phyloP scores from a whole-genome alignment of 2,329 filamentous ascomycete genomes.

The Gaeumannomyces tritici region DNA sequence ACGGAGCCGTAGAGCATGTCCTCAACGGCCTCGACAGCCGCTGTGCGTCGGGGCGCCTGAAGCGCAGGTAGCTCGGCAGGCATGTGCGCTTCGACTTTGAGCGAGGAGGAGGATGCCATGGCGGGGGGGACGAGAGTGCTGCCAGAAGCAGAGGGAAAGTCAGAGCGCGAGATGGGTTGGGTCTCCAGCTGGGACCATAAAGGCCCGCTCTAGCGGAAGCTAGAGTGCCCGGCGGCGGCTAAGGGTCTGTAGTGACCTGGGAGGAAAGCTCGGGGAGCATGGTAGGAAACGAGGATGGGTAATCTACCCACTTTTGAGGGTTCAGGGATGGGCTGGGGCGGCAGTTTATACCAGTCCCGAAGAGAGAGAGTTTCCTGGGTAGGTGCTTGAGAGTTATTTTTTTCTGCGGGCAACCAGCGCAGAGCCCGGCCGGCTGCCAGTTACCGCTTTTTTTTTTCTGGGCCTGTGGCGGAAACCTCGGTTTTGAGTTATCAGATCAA shows the following conservation, averaged over 20 bases:
- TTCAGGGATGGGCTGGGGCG: no score
- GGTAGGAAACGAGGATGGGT: neutral
- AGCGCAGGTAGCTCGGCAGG: conserved; percentile 4
- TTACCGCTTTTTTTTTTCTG: neutral
- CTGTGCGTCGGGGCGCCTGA: conserved; percentile 22
- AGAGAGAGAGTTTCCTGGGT: neutral
- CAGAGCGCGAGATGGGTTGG: neutral
- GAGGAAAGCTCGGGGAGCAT: neutral
- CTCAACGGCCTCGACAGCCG: conserved; percentile 61
- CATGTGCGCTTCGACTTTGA: conserved; percentile 8
- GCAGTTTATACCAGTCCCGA: no score
- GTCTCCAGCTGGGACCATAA: neutral
- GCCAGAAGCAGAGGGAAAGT: neutral
- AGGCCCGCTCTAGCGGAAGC: neutral
- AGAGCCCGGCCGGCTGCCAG: neutral
- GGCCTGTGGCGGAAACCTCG: neutral
- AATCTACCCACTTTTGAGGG: neutral
- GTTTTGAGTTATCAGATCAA: conserved; percentile 4
- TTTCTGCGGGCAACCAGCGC: neutral
- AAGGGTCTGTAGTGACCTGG: neutral
- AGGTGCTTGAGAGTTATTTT: neutral
- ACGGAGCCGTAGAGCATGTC: conserved; percentile 85
- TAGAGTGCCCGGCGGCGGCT: neutral
- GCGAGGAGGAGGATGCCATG: conserved; percentile 15
- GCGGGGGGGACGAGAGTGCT: neutral